These are phyloP conservation scores for Hanseniaspora pseudoguilliermondii DNA, from an alignment of 805 yeast species.

Conservation along the genomic window DNA sequence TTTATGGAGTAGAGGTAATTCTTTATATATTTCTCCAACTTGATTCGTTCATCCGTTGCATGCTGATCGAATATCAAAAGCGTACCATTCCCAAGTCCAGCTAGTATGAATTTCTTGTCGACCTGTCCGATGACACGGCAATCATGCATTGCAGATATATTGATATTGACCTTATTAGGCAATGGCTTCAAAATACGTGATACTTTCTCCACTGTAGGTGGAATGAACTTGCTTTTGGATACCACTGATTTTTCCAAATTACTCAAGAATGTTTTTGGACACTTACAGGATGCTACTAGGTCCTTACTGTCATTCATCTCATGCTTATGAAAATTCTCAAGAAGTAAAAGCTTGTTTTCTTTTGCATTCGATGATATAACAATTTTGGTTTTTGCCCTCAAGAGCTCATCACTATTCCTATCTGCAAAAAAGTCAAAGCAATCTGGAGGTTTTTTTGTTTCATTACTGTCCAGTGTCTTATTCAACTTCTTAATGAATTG, in stretches of 20 bases:
- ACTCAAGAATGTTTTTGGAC: background rate
- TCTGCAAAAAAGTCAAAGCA: background rate
- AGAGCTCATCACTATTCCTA: background rate
- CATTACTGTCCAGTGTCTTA: background rate
- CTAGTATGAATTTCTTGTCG: slow-evolving; percentile 50
- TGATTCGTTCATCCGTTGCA: slow-evolving; percentile 69
- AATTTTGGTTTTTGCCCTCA: background rate
- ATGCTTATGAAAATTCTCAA: background rate
- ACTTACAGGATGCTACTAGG: background rate
- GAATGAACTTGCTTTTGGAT: background rate
- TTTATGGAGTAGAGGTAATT: slow-evolving; percentile 23
- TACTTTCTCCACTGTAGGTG: background rate
- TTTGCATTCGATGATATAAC: background rate
- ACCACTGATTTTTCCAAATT: background rate
- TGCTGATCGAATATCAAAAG: slow-evolving; percentile 60
- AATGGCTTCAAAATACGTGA: background rate
- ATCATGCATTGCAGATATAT: background rate
- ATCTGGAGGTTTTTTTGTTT: background rate
- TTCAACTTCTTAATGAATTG: background rate
- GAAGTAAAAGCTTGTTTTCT: background rate
- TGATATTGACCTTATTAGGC: background rate
- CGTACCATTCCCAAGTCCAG: slow-evolving; percentile 19
- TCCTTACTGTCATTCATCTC: background rate
- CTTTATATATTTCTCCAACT: slow-evolving; percentile 40
- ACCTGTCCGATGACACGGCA: slow-evolving; percentile 42